A percentile compares a stretch with the other conserved stretches of the same genome.
Conservation (phyloP, 495 filamentous ascomycete species). For the Tuber indicum region DNA sequence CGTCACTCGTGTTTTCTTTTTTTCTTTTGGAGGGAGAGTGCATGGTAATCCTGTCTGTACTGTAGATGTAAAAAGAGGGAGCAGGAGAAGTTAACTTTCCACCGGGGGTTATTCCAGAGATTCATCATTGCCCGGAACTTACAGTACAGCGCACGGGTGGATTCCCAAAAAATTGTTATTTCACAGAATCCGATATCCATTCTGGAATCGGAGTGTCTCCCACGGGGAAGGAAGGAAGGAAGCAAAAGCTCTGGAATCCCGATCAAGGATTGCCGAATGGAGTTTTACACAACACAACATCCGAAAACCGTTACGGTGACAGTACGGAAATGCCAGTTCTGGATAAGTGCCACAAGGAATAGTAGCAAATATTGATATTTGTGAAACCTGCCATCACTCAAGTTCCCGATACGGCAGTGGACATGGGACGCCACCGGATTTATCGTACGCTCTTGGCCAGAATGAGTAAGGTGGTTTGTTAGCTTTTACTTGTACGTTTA, state of each 20-base stretch:
- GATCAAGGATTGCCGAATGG: background rate
- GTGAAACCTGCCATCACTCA: background rate
- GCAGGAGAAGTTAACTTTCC: too few species aligned
- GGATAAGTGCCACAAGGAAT: background rate
- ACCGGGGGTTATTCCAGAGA: too few species aligned
- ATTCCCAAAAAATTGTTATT: background rate
- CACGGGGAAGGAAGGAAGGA: too few species aligned
- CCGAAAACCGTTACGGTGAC: too few species aligned
- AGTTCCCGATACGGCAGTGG: background rate
- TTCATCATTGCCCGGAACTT: too few species aligned
- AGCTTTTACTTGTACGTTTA: background rate
- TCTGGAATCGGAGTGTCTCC: too few species aligned
- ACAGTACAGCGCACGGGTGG: too few species aligned
- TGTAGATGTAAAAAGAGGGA: too few species aligned
- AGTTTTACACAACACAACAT: too few species aligned
- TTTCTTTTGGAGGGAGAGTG: background rate
- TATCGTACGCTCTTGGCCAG: background rate
- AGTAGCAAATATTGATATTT: too few species aligned
- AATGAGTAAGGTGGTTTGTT: background rate
- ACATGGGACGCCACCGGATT: background rate
- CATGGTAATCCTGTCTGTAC: background rate
- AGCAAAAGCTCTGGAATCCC: background rate
- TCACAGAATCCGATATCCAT: too few species aligned
- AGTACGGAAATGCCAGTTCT: background rate
- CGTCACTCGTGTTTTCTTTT: background rate